Base-by-base conservation (phyloP, 768 basidiomycete genomes). In the Boletus subcaerulescens region DNA sequence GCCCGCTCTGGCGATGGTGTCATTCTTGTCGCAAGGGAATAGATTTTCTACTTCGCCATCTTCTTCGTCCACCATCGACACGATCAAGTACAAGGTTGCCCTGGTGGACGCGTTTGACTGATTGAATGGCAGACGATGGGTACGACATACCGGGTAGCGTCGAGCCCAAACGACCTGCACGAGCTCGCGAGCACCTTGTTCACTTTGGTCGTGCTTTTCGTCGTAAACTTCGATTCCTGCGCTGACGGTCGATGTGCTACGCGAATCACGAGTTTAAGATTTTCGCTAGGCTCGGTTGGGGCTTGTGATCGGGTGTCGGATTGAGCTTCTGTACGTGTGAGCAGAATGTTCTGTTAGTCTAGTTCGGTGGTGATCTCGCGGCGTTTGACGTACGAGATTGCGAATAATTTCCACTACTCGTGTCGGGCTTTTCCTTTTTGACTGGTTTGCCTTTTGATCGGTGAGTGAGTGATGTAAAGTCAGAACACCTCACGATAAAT, bases 181-280 rank as follows among this genome's bases (percentile, higher is more conserved):
- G 60, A 67, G 5, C 56, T 58, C 3, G 60, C 4, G 5, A 71
- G 54, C 38, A 71, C 65, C 17, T 69, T 71, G 14, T 36, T 45
- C 2, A 72, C 69, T n/a, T 55, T 72, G 18, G 71, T 71, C n/a
- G 65, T 61, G 22, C 49, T 38, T n/a, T 69, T 72, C 5, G 60
- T 53, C 22, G 59, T 67, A 24, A 71, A 72, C 33, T 71, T 72
- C 12, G 71, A 60, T 46, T 71, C 67, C 46, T 71, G 71, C 39
- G 55, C 55, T 8, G 71, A 61, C 0, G 59, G 48, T 10, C 61
- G 69, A 41, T 71, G 69, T 33, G 67, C 63, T 31, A 72, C 68
- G 15, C 69, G 71, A n/a, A 71, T 65, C 55, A 60, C 57, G 35
- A 70, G 40, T 33, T 63, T 67, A 2, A 56, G 54, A 10, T 3